A percentile compares a stretch with the other conserved stretches of the same genome.
phyloP scores from a whole-genome alignment of 1,284 basidiomycete species.

The Termitomyces sp. region DNA sequence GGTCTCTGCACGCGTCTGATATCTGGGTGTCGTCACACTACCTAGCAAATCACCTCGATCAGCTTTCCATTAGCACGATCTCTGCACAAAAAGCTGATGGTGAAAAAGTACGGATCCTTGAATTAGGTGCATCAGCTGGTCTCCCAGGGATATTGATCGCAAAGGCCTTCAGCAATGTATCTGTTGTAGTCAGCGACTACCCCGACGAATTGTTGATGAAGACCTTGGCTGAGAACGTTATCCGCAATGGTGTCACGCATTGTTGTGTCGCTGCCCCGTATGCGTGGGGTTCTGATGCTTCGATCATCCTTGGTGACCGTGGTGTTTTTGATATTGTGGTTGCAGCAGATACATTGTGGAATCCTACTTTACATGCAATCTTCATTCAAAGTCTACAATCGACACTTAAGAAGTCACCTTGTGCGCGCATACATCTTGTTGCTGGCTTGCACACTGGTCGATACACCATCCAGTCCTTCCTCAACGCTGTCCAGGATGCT shows the following conservation, averaged over 20 bases:
- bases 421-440: constrained; percentile 53
- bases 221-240: constrained; percentile 53
- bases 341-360: constrained; percentile 75
- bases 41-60: constrained; percentile 55
- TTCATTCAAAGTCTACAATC: constrained; percentile 48
- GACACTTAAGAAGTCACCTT: constrained; percentile 37
- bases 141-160: constrained; percentile 65
- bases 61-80: constrained; percentile 32
- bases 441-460: constrained; percentile 72
- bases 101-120: constrained; percentile 43
- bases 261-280: constrained; percentile 50
- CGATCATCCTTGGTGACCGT: constrained; percentile 25
- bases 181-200: constrained; percentile 61
- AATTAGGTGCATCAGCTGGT: constrained; percentile 70
- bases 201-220: constrained; percentile 60
- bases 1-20: constrained; percentile 69
- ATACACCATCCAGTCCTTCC: constrained; percentile 60
- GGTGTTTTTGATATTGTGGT: constrained; percentile 56
- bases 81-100: background rate
- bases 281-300: constrained; percentile 57
- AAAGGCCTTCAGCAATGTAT: constrained; percentile 34
- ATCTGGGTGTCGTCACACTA: constrained; percentile 67
- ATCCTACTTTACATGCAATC: constrained; percentile 47
- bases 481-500: constrained; percentile 30
- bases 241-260: constrained; percentile 39